Percentiles rank a stretch among this genome's conserved stretches.
Conservation (phyloP, 2,329 filamentous ascomycete species). For the Fusarium sulawesiense region DNA sequence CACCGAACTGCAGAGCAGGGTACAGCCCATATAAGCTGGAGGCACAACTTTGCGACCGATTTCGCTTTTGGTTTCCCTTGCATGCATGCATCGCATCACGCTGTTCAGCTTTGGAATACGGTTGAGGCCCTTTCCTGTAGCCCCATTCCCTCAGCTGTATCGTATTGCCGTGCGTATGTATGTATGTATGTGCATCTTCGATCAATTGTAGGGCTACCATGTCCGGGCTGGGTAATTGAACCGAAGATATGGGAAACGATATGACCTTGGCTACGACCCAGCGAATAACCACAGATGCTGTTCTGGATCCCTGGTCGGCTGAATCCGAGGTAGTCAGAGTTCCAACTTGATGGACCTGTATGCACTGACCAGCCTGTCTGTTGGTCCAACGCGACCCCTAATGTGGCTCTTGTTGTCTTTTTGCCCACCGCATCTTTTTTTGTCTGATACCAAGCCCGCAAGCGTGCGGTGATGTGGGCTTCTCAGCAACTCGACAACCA, state of each 20-base stretch:
- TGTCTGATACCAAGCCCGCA: conserved; percentile 14
- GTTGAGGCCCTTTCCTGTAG: conserved; percentile 16
- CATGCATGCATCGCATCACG: conserved; percentile 22
- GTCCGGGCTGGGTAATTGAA: conserved; percentile 17
- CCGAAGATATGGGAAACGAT: conserved; percentile 6
- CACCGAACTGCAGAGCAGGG: conserved; percentile 1
- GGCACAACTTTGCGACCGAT: conserved; percentile 9
- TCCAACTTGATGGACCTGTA: conserved; percentile 29
- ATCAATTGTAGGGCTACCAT: conserved; percentile 1
- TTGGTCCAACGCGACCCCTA: conserved; percentile 20
- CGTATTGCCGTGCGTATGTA: not conserved
- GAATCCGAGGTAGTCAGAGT: conserved; percentile 28
- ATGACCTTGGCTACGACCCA: conserved; percentile 22
- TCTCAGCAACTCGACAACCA: conserved; percentile 20
- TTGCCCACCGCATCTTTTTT: conserved; percentile 30
- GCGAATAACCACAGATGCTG: conserved; percentile 1
- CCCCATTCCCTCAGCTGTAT: conserved; percentile 31
- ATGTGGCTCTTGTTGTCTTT: conserved; percentile 26
- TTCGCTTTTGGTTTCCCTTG: conserved; percentile 28
- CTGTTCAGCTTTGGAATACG: conserved; percentile 33
- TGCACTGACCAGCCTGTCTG: conserved; percentile 24
- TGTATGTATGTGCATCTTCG: not conserved
- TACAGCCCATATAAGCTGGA: conserved; percentile 5
- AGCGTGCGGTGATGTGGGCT: conserved; percentile 10
- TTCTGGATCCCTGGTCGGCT: conserved; percentile 41